phyloP scores from a whole-genome alignment of 192 early-diverging fungal species.

The Powellomyces hirtus region DNA sequence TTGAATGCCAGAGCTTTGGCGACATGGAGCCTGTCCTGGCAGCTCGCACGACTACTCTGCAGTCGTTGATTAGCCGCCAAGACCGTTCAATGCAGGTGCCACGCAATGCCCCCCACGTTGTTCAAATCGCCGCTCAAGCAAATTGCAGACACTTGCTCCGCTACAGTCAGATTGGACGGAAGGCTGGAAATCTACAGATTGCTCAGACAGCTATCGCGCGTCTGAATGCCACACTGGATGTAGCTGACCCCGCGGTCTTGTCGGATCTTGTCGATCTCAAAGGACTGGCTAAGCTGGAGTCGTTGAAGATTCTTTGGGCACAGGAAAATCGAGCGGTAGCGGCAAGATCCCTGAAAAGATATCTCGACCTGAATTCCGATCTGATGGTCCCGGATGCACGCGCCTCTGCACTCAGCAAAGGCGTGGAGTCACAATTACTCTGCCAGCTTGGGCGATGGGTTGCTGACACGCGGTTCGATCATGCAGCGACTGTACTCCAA shows the following conservation, averaged over 20 bases:
- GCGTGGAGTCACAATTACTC: conserved; percentile 15
- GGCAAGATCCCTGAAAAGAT: conserved; percentile 29
- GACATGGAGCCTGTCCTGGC: conserved; percentile 35
- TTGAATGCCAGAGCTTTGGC: conserved; percentile 14
- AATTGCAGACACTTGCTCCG: conserved; percentile 23
- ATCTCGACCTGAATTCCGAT: neutral
- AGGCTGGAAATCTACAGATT: conserved; percentile 27
- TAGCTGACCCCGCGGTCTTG: neutral
- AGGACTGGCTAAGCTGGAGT: conserved; percentile 13
- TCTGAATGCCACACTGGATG: conserved; percentile 10
- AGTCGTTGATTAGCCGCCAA: conserved; percentile 2
- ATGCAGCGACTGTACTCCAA: conserved; percentile 22
- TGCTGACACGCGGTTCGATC: conserved; percentile 31
- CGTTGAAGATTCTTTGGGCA: conserved; percentile 33
- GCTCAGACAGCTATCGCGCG: conserved; percentile 26
- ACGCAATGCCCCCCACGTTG: neutral
- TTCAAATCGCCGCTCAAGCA: neutral
- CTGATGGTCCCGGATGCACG: neutral
- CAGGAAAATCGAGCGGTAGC: conserved; percentile 36
- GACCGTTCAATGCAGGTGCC: neutral
- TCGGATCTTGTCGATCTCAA: neutral
- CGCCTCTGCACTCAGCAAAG: neutral
- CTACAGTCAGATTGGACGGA: conserved; percentile 27
- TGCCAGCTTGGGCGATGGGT: conserved; percentile 40
- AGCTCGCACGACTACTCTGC: conserved; percentile 12